These are phyloP conservation scores for Colletotrichum tanaceti DNA, from an alignment of 2,329 filamentous ascomycete species.

Conservation along the genomic window DNA sequence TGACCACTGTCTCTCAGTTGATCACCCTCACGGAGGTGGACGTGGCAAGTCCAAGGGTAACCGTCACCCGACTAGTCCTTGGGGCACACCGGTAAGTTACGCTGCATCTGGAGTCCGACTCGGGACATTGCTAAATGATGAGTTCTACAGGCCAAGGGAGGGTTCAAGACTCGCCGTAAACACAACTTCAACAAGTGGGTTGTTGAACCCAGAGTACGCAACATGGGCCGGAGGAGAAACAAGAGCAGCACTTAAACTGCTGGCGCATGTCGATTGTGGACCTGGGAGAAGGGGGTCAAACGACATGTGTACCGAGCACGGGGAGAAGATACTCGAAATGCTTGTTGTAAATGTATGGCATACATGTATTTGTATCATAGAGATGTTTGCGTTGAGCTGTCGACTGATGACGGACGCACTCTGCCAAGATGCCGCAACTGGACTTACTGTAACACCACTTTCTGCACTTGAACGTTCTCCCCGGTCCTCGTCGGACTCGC, in stretches of 20 bases:
- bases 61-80: conserved; percentile 91
- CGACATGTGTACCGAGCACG: neutral
- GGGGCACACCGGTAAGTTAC: conserved; percentile 88
- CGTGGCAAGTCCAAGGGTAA: conserved; percentile 99
- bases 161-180: conserved; percentile 91
- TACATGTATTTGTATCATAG: conserved; percentile 37
- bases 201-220: conserved; percentile 83
- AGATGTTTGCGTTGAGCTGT: conserved; percentile 17
- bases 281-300: neutral
- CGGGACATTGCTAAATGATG: conserved; percentile 46
- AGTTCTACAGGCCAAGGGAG: conserved; percentile 74
- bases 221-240: conserved; percentile 87
- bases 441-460: neutral
- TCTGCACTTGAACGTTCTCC: neutral
- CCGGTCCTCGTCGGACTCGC: neutral
- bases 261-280: neutral
- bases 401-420: neutral
- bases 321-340: neutral
- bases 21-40: conserved; percentile 98
- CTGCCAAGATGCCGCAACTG: conserved; percentile 16
- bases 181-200: conserved; percentile 93
- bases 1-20: conserved; percentile 62
- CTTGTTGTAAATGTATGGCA: conserved; percentile 34
- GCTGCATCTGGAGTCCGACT: neutral
- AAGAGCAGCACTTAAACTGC: conserved; percentile 54